Percentiles rank a stretch among this genome's conserved stretches.
Conservation (phyloP, 2,329 filamentous ascomycete genomes). For the Drechslerella stenobrocha region DNA sequence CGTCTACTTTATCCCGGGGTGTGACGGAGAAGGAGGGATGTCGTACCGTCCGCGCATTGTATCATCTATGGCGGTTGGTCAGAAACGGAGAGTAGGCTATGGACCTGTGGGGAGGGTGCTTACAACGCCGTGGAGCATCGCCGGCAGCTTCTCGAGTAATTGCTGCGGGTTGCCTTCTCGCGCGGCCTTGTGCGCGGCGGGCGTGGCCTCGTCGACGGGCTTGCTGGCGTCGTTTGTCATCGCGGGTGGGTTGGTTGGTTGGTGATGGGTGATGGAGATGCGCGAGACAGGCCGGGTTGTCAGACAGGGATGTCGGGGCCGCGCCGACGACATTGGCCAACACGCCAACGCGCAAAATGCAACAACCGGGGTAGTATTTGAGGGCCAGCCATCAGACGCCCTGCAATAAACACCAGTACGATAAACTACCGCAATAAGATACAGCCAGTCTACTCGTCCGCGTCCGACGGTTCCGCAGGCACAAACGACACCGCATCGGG, state of each 20-base stretch:
- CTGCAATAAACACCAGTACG: too few species aligned
- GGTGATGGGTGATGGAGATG: not conserved
- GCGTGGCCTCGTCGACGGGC: constrained; percentile 25
- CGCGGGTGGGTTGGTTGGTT: not conserved
- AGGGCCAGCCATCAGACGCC: too few species aligned
- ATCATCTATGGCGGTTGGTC: constrained; percentile 39
- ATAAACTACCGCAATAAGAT: too few species aligned
- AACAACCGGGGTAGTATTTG: not conserved
- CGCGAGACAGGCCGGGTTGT: not conserved
- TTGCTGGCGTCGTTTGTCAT: constrained; percentile 34
- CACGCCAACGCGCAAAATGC: constrained; percentile 16
- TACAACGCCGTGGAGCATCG: constrained; percentile 47
- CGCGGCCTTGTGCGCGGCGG: constrained; percentile 35
- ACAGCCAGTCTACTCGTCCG: too few species aligned
- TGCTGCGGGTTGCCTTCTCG: constrained; percentile 41
- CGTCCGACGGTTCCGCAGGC: constrained; percentile 2
- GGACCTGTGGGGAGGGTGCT: constrained; percentile 18
- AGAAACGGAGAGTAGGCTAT: too few species aligned
- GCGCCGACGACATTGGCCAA: not conserved
- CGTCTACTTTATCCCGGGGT: not conserved
- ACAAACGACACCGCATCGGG: constrained; percentile 30
- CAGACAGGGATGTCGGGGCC: constrained; percentile 4
- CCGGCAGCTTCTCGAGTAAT: constrained; percentile 45
- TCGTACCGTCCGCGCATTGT: constrained; percentile 44
- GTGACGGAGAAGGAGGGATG: not conserved